These are phyloP conservation scores for Teunomyces panamensis DNA, from an alignment of 805 yeast genomes.

Conservation along the genomic window DNA sequence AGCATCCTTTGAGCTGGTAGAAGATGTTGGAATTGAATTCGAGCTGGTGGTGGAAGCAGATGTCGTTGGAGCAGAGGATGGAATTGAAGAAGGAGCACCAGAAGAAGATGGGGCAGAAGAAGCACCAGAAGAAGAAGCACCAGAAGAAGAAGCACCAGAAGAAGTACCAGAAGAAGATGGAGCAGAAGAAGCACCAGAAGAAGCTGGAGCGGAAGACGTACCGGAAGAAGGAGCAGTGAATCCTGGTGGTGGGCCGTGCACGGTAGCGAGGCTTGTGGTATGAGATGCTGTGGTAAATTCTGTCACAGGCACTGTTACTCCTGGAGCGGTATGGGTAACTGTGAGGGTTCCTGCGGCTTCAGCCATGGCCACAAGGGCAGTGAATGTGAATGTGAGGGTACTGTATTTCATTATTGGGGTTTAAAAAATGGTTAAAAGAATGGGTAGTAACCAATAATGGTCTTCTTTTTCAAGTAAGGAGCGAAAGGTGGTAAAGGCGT, in stretches of 20 bases:
- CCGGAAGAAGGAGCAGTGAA: slow-evolving; percentile 5
- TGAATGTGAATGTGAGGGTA: neutral
- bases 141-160: slow-evolving; percentile 3
- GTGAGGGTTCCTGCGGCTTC: slow-evolving; percentile 9
- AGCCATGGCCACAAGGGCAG: slow-evolving; percentile 5
- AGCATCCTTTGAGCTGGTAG: slow-evolving; percentile 17
- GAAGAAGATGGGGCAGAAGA: slow-evolving; percentile 5
- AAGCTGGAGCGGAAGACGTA: slow-evolving; percentile 9
- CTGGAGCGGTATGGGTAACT: slow-evolving; percentile 24
- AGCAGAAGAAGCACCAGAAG: slow-evolving; percentile 5
- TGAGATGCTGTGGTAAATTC: slow-evolving; percentile 15
- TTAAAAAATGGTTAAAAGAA: neutral
- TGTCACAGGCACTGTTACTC: slow-evolving; percentile 24
- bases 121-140: slow-evolving; percentile 6
- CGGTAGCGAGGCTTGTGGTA: slow-evolving; percentile 14
- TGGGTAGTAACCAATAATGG: neutral
- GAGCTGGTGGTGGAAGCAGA: slow-evolving; percentile 9
- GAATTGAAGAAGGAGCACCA: slow-evolving; percentile 3
- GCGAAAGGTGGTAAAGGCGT: neutral
- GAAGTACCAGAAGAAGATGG: slow-evolving; percentile 2
- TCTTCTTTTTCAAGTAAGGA: neutral
- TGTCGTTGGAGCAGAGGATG: slow-evolving; percentile 7
- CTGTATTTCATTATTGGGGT: neutral
- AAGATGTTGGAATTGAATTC: slow-evolving; percentile 5
- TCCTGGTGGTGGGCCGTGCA: slow-evolving; percentile 20